These are phyloP conservation scores for Amniculicola lignicola DNA, from an alignment of 495 filamentous ascomycete species.

Conservation along the genomic window DNA sequence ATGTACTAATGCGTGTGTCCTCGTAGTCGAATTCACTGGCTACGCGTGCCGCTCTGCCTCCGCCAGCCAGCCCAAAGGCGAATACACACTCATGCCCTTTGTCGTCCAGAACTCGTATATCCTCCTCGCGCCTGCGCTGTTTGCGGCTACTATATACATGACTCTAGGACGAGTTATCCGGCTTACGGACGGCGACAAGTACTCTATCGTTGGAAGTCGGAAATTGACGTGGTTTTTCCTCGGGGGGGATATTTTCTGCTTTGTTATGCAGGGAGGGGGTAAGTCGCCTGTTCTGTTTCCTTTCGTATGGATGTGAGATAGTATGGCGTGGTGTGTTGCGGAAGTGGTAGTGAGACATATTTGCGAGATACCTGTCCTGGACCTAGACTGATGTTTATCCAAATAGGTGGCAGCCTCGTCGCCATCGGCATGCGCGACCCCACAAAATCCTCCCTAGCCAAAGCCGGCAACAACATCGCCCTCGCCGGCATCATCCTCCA, in stretches of 20 bases:
- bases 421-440: too few relatives aligned
- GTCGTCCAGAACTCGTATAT: constrained; percentile 39
- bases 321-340: neutral
- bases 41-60: constrained; percentile 7
- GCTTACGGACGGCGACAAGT: constrained; percentile 46
- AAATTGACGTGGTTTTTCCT: constrained; percentile 49
- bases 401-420: constrained; percentile 42
- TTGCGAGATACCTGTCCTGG: too few relatives aligned
- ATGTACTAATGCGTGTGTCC: too few relatives aligned
- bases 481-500: constrained; percentile 45
- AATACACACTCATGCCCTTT: constrained; percentile 34
- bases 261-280: constrained; percentile 43
- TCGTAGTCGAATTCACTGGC: constrained; percentile 18
- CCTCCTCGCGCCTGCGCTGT: constrained; percentile 45
- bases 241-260: constrained; percentile 45
- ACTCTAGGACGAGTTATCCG: constrained; percentile 42
- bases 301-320: neutral
- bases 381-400: neutral
- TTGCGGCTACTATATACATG: constrained; percentile 48
- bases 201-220: constrained; percentile 37
- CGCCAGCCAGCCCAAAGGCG: neutral
- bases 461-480: constrained; percentile 33
- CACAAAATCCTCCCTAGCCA: neutral
- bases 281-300: neutral
- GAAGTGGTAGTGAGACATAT: too few relatives aligned